Percentiles rank a stretch among this genome's conserved stretches.
phyloP scores from a whole-genome alignment of 352 stramenopile species.

The Phytophthora pistaciae region DNA sequence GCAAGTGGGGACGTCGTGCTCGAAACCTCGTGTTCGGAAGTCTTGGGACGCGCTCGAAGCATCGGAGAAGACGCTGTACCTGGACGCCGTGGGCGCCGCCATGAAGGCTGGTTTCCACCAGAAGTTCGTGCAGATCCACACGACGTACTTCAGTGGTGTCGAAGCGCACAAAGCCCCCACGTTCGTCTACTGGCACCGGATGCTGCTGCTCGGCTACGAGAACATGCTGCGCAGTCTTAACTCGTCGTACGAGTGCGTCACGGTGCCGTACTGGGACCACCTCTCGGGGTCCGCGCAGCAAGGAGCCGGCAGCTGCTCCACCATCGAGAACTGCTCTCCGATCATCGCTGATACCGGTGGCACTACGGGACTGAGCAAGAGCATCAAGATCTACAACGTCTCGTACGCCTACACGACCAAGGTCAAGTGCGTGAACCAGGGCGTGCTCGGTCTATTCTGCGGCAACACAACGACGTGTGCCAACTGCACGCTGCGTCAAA shows the following conservation, averaged over 20 bases:
- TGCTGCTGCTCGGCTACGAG: slow-evolving; percentile 68
- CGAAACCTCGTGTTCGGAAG: slow-evolving; percentile 47
- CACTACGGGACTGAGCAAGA: slow-evolving; percentile 20
- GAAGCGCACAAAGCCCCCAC: slow-evolving; percentile 67
- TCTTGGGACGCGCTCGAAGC: slow-evolving; percentile 51
- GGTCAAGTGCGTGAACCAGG: slow-evolving; percentile 37
- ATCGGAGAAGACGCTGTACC: slow-evolving; percentile 51
- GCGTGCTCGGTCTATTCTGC: slow-evolving; percentile 58
- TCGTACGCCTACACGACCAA: slow-evolving; percentile 38
- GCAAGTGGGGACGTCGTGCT: slow-evolving; percentile 43
- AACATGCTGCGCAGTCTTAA: slow-evolving; percentile 74
- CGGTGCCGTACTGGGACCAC: slow-evolving; percentile 71
- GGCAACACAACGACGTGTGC: slow-evolving; percentile 41
- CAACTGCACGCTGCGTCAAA: slow-evolving; percentile 41
- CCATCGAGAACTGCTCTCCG: slow-evolving; percentile 45
- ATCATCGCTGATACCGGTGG: slow-evolving; percentile 49
- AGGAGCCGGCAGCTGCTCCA: slow-evolving; percentile 33
- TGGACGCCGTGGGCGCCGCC: slow-evolving; percentile 43
- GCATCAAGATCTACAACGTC: slow-evolving; percentile 21
- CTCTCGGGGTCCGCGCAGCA: slow-evolving; percentile 34
- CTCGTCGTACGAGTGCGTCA: slow-evolving; percentile 55
- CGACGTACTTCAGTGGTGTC: slow-evolving; percentile 42
- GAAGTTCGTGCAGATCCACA: slow-evolving; percentile 75
- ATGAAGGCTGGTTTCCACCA: slow-evolving; percentile 52
- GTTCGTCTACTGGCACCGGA: slow-evolving; percentile 83